phyloP scores from a whole-genome alignment of 495 filamentous ascomycete species.

The Geopyxis carbonaria region DNA sequence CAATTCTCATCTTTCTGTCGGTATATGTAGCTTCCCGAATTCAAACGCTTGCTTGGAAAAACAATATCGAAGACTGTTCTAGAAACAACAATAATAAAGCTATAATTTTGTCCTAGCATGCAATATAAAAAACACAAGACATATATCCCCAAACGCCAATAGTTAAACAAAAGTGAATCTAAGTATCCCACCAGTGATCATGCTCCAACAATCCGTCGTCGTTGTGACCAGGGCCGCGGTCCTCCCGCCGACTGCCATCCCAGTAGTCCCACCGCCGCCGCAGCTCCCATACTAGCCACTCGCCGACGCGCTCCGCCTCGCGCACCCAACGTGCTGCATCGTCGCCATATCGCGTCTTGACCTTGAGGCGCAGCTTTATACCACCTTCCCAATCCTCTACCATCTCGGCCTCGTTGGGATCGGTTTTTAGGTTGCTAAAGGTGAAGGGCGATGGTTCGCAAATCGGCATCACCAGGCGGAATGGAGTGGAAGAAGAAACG shows the following conservation, averaged over 20 bases:
- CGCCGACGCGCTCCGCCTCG: constrained; percentile 30
- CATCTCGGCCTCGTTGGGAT: constrained; percentile 27
- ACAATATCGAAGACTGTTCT: too few relatives aligned
- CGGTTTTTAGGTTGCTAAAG: constrained; percentile 27
- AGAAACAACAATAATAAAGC: too few relatives aligned
- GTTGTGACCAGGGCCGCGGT: too few relatives aligned
- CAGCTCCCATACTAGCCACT: constrained; percentile 32
- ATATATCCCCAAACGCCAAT: too few relatives aligned
- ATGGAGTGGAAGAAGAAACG: constrained; percentile 27
- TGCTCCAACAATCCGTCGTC: too few relatives aligned
- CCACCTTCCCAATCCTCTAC: constrained; percentile 27
- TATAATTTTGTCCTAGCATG: too few relatives aligned
- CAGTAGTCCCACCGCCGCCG: constrained; percentile 30
- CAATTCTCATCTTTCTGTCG: too few relatives aligned
- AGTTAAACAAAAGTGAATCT: too few relatives aligned
- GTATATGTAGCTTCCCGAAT: too few relatives aligned
- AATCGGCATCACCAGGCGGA: constrained; percentile 30
- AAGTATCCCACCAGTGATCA: too few relatives aligned
- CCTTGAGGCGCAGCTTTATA: constrained; percentile 18
- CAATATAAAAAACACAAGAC: too few relatives aligned
- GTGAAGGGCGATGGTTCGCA: constrained; percentile 28
- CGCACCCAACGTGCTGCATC: constrained; percentile 30
- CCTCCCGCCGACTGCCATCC: constrained; percentile 12
- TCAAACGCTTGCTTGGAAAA: too few relatives aligned
- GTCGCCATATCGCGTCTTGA: constrained; percentile 25